Conservation (phyloP, 306 rosid genomes). For the Luffa acutangula region DNA sequence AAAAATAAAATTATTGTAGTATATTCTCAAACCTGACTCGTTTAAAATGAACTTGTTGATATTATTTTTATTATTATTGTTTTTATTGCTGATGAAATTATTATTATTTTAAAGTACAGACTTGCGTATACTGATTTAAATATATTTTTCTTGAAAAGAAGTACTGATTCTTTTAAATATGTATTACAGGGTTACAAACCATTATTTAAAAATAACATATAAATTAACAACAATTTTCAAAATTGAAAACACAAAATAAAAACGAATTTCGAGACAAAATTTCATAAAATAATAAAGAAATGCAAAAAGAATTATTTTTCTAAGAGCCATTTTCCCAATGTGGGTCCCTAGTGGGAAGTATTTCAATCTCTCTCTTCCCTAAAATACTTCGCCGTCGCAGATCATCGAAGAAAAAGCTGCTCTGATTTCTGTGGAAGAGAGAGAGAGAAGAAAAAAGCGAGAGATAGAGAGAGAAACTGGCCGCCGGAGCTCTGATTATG, state of each 20-base stretch:
- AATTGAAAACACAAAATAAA: background rate
- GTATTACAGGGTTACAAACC: background rate
- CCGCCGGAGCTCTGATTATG: background rate
- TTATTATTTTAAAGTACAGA: background rate
- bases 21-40: background rate
- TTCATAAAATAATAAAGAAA: background rate
- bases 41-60: background rate
- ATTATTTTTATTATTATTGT: background rate
- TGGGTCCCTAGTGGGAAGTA: constrained; percentile 4
- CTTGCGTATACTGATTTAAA: background rate
- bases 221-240: background rate
- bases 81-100: background rate
- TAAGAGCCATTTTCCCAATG: background rate
- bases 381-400: constrained; percentile 19
- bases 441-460: background rate
- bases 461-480: background rate
- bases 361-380: constrained; percentile 7
- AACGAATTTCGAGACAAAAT: background rate
- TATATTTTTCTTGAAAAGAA: too few species aligned
- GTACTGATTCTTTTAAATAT: background rate
- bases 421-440: background rate
- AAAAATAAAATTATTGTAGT: background rate
- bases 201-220: background rate
- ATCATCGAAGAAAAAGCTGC: background rate
- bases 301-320: background rate